These are phyloP conservation scores for Pythium diclinum DNA, from an alignment of 352 stramenopile genomes.

Conservation along the genomic window DNA sequence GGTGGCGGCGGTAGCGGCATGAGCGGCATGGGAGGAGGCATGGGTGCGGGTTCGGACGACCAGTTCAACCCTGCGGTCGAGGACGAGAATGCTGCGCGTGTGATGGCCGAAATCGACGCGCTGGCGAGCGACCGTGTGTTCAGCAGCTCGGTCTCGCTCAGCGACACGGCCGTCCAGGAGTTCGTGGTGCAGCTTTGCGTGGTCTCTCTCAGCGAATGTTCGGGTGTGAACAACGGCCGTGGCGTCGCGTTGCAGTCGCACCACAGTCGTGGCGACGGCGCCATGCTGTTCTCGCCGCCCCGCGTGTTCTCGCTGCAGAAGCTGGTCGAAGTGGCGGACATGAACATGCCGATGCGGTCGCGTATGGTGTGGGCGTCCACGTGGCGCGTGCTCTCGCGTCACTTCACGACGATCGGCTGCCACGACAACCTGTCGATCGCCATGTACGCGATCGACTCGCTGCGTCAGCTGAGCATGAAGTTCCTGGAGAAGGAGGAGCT, in stretches of 20 bases:
- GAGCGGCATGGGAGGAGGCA: conserved; percentile 31
- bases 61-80: conserved; percentile 71
- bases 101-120: conserved; percentile 84
- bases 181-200: conserved; percentile 90
- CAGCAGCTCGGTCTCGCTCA: conserved; percentile 81
- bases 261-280: conserved; percentile 25
- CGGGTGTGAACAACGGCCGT: conserved; percentile 47
- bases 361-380: conserved; percentile 98
- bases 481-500: conserved; percentile 99
- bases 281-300: conserved; percentile 53
- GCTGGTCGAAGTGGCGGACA: conserved; percentile 99
- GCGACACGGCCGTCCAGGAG: conserved; percentile 75
- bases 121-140: conserved; percentile 91
- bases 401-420: conserved; percentile 97
- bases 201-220: conserved; percentile 90
- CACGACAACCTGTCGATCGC: conserved; percentile 96
- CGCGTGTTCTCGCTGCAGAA: conserved; percentile 99
- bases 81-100: conserved; percentile 78
- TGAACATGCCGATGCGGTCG: conserved; percentile 97
- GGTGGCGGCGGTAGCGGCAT: conserved; percentile 12
- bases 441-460: conserved; percentile 98
- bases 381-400: conserved; percentile 95
- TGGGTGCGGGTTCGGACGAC: conserved; percentile 40
- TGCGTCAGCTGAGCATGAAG: conserved; percentile 99
- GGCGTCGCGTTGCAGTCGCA: conserved; percentile 24